Conservation (phyloP, 176 grass and related monocot genomes). For the Cenchrus purpureus region DNA sequence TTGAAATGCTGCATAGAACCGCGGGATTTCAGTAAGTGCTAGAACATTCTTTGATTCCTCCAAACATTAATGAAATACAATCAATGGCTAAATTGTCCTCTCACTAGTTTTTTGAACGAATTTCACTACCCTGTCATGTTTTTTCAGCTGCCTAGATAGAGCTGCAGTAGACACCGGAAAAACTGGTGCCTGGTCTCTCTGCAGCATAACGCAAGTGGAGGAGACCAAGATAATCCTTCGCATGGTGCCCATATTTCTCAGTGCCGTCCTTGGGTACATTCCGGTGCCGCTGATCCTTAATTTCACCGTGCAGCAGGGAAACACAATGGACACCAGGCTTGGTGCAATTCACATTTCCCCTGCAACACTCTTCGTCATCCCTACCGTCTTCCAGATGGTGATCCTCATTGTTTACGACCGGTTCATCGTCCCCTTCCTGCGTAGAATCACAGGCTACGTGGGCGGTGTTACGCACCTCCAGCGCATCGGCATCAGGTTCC, state of each 20-base stretch:
- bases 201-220: conserved; percentile 69
- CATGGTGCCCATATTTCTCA: conserved; percentile 81
- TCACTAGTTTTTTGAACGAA: neutral
- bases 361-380: conserved; percentile 71
- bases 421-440: conserved; percentile 56
- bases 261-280: conserved; percentile 56
- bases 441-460: conserved; percentile 59
- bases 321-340: conserved; percentile 67
- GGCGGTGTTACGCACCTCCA: conserved; percentile 77
- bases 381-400: conserved; percentile 63
- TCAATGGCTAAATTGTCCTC: neutral
- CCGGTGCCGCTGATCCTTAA: conserved; percentile 58
- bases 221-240: conserved; percentile 77
- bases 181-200: conserved; percentile 54
- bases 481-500: conserved; percentile 65
- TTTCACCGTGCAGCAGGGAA: conserved; percentile 82
- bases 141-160: conserved; percentile 70
- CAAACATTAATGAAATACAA: neutral
- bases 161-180: conserved; percentile 56
- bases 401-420: conserved; percentile 74
- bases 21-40: conserved; percentile 58
- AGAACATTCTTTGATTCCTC: neutral
- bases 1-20: conserved; percentile 53
- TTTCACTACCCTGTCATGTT: neutral
- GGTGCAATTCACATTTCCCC: conserved; percentile 61